phyloP scores from a whole-genome alignment of 805 yeast genomes.

The Maudiozyma serrabonitensis region DNA sequence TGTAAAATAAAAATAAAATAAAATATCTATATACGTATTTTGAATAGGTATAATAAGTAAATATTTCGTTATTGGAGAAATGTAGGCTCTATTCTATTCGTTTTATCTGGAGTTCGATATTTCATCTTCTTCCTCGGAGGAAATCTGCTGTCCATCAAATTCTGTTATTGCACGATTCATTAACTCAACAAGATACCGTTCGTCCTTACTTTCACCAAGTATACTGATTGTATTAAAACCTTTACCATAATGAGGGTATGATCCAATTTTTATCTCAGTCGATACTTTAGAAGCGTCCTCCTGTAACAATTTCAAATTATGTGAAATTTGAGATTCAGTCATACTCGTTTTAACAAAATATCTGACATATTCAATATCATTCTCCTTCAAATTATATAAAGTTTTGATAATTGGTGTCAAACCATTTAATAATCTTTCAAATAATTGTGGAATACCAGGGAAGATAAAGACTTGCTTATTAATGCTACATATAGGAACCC shows the following conservation, averaged over 20 bases:
- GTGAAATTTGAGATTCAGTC: conserved; percentile 62
- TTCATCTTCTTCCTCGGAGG: conserved; percentile 45
- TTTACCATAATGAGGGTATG: conserved; percentile 70
- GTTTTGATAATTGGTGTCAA: conserved; percentile 31
- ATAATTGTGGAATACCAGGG: conserved; percentile 80
- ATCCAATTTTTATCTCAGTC: conserved; percentile 56
- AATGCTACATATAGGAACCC: conserved; percentile 82
- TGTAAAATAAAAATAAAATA: background rate
- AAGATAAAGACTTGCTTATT: conserved; percentile 55
- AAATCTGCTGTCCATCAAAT: conserved; percentile 49
- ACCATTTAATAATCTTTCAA: conserved; percentile 42
- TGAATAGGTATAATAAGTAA: background rate
- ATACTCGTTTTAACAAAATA: conserved; percentile 52
- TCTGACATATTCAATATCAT: conserved; percentile 30
- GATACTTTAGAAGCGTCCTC: conserved; percentile 26
- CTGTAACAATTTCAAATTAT: conserved; percentile 47
- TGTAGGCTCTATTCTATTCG: background rate
- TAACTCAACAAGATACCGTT: conserved; percentile 32
- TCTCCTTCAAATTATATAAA: conserved; percentile 31
- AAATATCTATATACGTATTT: background rate
- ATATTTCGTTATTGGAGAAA: background rate
- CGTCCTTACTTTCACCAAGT: conserved; percentile 43
- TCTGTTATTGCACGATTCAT: conserved; percentile 38
- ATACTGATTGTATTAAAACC: conserved; percentile 63
- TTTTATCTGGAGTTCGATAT: conserved; percentile 14